These are phyloP conservation scores for Xylaria sp. DNA, from an alignment of 2,329 filamentous ascomycete genomes.

Conservation along the genomic window DNA sequence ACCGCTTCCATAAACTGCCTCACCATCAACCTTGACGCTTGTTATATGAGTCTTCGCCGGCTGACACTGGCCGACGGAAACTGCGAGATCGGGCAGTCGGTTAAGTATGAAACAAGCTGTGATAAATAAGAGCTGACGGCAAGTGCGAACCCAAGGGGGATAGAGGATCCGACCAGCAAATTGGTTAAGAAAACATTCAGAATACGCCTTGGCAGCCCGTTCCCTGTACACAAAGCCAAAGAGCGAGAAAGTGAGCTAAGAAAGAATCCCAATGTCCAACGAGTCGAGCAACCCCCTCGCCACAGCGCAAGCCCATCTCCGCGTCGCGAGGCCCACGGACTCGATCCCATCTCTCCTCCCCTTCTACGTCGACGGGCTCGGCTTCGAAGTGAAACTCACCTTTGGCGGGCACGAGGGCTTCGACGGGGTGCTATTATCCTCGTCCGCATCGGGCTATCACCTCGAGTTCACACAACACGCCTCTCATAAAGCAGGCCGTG, in stretches of 20 bases:
- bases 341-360: constrained; percentile 32
- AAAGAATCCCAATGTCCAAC: constrained; percentile 8
- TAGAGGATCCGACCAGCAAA: constrained; percentile 58
- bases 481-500: constrained; percentile 32
- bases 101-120: constrained; percentile 57
- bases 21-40: background rate
- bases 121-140: constrained; percentile 61
- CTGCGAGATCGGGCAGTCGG: constrained; percentile 48
- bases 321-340: constrained; percentile 37
- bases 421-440: constrained; percentile 29
- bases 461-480: constrained; percentile 36
- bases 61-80: too few relatives aligned
- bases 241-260: background rate
- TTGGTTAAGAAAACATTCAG: constrained; percentile 49
- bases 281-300: constrained; percentile 23
- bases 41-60: too few relatives aligned
- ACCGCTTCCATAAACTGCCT: background rate
- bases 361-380: constrained; percentile 37
- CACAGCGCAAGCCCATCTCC: constrained; percentile 30
- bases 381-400: constrained; percentile 25
- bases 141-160: constrained; percentile 59
- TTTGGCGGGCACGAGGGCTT: constrained; percentile 35
- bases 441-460: constrained; percentile 31
- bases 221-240: background rate
- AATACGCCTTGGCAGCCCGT: constrained; percentile 47